A percentile compares a stretch with the other conserved stretches of the same genome.
Conservation (phyloP, 2,329 filamentous ascomycete species). For the Piedraia hortae region DNA sequence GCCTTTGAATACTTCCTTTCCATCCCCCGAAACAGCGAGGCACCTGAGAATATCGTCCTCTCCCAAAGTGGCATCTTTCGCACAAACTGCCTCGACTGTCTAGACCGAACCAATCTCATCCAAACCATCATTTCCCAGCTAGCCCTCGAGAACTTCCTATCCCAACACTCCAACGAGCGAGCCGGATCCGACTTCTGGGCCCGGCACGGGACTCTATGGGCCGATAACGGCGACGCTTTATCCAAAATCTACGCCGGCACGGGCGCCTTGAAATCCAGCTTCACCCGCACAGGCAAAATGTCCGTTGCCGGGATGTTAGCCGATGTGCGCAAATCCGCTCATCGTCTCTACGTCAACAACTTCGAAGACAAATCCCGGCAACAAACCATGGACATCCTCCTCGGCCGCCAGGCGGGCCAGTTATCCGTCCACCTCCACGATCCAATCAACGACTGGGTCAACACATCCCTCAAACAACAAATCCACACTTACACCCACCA, state of each 20-base stretch:
- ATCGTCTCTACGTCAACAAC: slow-evolving; percentile 88
- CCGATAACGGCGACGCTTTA: slow-evolving; percentile 81
- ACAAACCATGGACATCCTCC: slow-evolving; percentile 77
- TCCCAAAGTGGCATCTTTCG: slow-evolving; percentile 91
- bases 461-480: slow-evolving; percentile 37
- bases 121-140: slow-evolving; percentile 90
- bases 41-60: slow-evolving; percentile 34
- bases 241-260: slow-evolving; percentile 94
- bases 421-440: slow-evolving; percentile 65
- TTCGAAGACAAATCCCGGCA: slow-evolving; percentile 83
- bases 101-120: slow-evolving; percentile 86
- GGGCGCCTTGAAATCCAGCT: slow-evolving; percentile 81
- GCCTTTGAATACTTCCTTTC: slow-evolving; percentile 70
- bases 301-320: slow-evolving; percentile 76
- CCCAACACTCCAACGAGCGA: slow-evolving; percentile 34
- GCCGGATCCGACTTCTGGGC: slow-evolving; percentile 67
- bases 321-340: slow-evolving; percentile 85
- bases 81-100: slow-evolving; percentile 85
- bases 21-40: slow-evolving; percentile 47
- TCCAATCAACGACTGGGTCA: slow-evolving; percentile 78
- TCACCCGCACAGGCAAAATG: slow-evolving; percentile 87
- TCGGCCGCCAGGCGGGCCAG: slow-evolving; percentile 71
- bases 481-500: slow-evolving; percentile 26
- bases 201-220: slow-evolving; percentile 79
- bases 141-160: slow-evolving; percentile 63